Base-by-base conservation (phyloP, 139 green algal species). In the Penium margaritaceum region DNA sequence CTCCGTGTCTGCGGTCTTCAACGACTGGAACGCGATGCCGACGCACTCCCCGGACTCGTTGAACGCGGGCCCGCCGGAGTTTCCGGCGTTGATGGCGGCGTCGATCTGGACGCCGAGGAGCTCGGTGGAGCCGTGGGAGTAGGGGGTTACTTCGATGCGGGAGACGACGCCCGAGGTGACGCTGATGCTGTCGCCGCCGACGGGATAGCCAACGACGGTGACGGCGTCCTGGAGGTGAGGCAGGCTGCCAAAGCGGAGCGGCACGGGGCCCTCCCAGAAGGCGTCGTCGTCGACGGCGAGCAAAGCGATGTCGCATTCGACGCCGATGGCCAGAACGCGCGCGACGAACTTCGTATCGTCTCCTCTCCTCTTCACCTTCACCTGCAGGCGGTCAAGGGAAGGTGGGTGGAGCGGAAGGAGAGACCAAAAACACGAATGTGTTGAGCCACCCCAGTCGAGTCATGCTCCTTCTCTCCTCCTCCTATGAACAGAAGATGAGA, bases 221-320 rank as follows among this genome's bases (percentile, higher is more conserved):
- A 98, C 91, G 0, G 75, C 72, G 75, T 96, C 90, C 74, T 90
- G 84, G n/a, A 79, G 39, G 7, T 29, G 43, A 21, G 67, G 63
- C 54, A 79, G 38, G 0, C 32, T 47, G 4, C 39, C 33, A 4
- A 72, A 63, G 30, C n/a, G 64, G 35, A 96, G 67, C 21, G 90
- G 85, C 36, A 81, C 32, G 2, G 92, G 51, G 14, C 78, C 89
- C 65, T 87, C 24, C 88, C 87, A 95, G 71, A 98, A 98, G 1
- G 71, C 81, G 2, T 86, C 77, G 74, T 98, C 90, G 6, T 95
- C 87, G 51, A 97, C 92, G 1, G 86, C 88, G 14, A 97, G 80
- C 68, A 95, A 65, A 14, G 90, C 90, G n/a, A 98, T 88, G 81
- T 99, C 94, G 77, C 94, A 99, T 81, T 98, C 94, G n/a, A 89